Evolutionary conservation across 1,284 basidiomycete genomes (phyloP).

Genomic region (Golubevia pallescens): DNA sequence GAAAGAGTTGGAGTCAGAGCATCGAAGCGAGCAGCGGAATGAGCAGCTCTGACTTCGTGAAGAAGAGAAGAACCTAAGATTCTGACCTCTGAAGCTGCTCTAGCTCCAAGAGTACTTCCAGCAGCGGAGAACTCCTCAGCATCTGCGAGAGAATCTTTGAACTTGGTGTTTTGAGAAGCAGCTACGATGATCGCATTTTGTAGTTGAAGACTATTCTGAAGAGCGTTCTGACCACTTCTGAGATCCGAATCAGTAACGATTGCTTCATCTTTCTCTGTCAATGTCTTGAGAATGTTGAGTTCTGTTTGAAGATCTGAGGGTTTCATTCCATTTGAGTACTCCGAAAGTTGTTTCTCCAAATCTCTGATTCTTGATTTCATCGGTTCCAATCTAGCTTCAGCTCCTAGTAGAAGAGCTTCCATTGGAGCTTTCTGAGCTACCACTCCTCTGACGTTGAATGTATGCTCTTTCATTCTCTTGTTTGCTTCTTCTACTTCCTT

Average conservation of each 20-base stretch:
- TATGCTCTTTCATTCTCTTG: constrained; percentile 75
- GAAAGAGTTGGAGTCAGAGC: not conserved
- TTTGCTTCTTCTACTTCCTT: constrained; percentile 72
- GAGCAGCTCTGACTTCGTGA: not conserved
- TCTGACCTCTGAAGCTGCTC: not conserved
- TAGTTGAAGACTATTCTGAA: constrained; percentile 45
- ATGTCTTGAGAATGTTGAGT: not conserved
- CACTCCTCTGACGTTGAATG: constrained; percentile 43
- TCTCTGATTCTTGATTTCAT: constrained; percentile 75
- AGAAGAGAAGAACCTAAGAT: not conserved
- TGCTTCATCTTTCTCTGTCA: not conserved
- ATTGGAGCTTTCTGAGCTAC: constrained; percentile 70
- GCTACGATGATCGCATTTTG: constrained; percentile 34
- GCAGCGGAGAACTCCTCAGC: not conserved
- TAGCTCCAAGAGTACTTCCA: not conserved
- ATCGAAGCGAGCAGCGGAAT: not conserved
- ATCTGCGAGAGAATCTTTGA: constrained; percentile 30
- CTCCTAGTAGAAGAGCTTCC: constrained; percentile 76
- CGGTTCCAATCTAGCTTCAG: constrained; percentile 74
- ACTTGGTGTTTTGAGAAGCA: constrained; percentile 39
- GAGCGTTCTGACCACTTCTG: not conserved
- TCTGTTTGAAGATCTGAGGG: constrained; percentile 3
- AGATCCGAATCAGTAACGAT: not conserved
- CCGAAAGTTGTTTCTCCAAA: constrained; percentile 68
- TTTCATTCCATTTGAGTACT: not conserved